phyloP scores from a whole-genome alignment of 2,329 filamentous ascomycete genomes.

The Diaporthe australafricana region DNA sequence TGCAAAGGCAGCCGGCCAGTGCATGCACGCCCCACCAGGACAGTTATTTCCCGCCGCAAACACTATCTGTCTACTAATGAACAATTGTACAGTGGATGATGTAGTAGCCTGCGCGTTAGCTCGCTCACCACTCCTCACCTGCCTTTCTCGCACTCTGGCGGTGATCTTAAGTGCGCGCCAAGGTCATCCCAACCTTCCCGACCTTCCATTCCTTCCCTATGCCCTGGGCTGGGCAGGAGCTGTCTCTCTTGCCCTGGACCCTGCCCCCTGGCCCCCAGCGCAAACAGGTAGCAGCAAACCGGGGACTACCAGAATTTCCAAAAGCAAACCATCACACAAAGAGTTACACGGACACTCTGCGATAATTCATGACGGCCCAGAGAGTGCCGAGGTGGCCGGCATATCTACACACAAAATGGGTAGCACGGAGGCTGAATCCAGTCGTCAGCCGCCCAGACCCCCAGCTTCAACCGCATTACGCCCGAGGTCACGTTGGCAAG shows the following conservation, averaged over 20 bases:
- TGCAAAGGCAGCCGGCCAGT: neutral
- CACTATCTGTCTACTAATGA: neutral
- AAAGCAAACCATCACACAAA: neutral
- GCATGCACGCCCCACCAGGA: constrained; percentile 16
- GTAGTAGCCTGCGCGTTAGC: constrained; percentile 6
- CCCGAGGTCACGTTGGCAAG: constrained; percentile 16
- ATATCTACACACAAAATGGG: neutral
- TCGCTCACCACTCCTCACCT: constrained; percentile 11
- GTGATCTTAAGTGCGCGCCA: neutral
- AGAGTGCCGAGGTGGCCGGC: neutral
- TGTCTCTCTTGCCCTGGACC: neutral
- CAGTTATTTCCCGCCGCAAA: constrained; percentile 15
- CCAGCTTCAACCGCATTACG: constrained; percentile 16
- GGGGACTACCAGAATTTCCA: neutral
- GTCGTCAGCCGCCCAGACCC: constrained; percentile 21
- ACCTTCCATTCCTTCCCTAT: constrained; percentile 10
- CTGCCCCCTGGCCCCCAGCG: neutral
- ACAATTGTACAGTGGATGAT: neutral
- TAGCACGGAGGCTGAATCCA: constrained; percentile 5
- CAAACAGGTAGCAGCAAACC: neutral
- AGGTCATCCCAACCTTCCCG: neutral
- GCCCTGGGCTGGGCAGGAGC: neutral
- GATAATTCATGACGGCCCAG: no score
- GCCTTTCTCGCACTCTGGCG: constrained; percentile 8
- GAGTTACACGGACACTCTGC: neutral